Evolutionary conservation across 73 alveolate species (phyloP), one percentile per base, ranked within the genome.

Genomic region (Uronychia setigera): DNA sequence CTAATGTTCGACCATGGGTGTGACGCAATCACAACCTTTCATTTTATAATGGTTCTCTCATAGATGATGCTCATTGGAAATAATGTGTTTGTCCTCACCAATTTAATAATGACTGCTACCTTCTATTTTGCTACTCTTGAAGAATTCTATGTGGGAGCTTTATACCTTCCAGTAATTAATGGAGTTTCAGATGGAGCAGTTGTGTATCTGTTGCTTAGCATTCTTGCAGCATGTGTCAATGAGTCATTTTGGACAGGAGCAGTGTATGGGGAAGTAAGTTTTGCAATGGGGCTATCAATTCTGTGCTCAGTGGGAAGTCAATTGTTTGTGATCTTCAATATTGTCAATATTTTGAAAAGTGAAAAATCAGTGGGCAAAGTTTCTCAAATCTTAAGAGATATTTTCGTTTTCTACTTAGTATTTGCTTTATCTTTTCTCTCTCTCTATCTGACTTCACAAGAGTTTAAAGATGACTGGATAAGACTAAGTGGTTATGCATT

Each of bases 1-100:
- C 88, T 94, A 96, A 88, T 96, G 33, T 82, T 96, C 80, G 99
- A 94, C 84, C 98, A 94, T 88, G 98, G 98, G 28, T 86, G 93
- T 78, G 98, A 96, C 86, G 87, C 92, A 59, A 35, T 89, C 33
- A 88, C 88, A 19, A 76, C 94, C 19, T 34, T 88, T 29, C 33
- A 34, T n/a, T 31, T 32, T 58, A 85, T n/a, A 1, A 11, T 85
- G 31, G 19, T 85, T 14, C 60, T 85, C 32, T 29, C 19, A 29
- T 35, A 77, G 26, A 14, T 85, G 58, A 0, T 85, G 14, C 78
- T 74, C 32, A 31, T 83, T 1, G 90, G 87, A 28, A 85, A 77
- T 32, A 58, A 31, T 76, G 31, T 35, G 46, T 26, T 26, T 33
- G 31, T 34, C 1, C 0, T 78, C 34, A 30, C 74, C 19, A 35